Evolutionary conservation across 1,139 yeast genomes (phyloP).

Genomic region (Yamadazyma spencermartinsiae): DNA sequence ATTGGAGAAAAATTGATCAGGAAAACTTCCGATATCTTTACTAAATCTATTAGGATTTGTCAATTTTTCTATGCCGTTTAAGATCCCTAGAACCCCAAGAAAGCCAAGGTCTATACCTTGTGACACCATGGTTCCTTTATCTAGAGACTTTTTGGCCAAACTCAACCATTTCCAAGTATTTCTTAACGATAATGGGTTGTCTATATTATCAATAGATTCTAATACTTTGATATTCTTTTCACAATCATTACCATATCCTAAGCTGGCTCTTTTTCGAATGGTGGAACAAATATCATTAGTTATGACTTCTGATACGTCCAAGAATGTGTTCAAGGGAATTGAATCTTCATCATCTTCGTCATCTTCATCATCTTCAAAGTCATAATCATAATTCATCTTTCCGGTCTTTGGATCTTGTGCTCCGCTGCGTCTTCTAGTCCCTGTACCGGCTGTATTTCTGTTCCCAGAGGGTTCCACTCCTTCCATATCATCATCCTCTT

Average conservation of each 20-base stretch:
- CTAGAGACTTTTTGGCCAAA: conserved; percentile 66
- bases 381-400: conserved; percentile 23
- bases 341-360: conserved; percentile 29
- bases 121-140: conserved; percentile 67
- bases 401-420: conserved; percentile 13
- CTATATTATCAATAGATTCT: conserved; percentile 52
- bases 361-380: conserved; percentile 20
- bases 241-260: conserved; percentile 76
- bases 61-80: conserved; percentile 77
- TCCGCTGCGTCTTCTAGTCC: conserved; percentile 6
- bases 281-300: conserved; percentile 64
- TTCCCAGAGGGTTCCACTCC: too few relatives aligned
- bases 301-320: conserved; percentile 41
- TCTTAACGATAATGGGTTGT: conserved; percentile 58
- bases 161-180: conserved; percentile 92
- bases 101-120: conserved; percentile 77
- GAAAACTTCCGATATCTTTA: conserved; percentile 30
- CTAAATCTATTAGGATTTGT: conserved; percentile 54
- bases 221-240: conserved; percentile 62
- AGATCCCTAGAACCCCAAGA: conserved; percentile 85
- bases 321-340: conserved; percentile 31
- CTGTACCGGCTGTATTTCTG: conserved; percentile 13
- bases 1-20: conserved; percentile 46
- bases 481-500: conserved; percentile 19
- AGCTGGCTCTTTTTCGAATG: conserved; percentile 67